A percentile compares a stretch with the other conserved stretches of the same genome.
These are phyloP conservation scores for Aegilops speltoides DNA, from an alignment of 176 grass and related monocot genomes.

Conservation along the genomic window DNA sequence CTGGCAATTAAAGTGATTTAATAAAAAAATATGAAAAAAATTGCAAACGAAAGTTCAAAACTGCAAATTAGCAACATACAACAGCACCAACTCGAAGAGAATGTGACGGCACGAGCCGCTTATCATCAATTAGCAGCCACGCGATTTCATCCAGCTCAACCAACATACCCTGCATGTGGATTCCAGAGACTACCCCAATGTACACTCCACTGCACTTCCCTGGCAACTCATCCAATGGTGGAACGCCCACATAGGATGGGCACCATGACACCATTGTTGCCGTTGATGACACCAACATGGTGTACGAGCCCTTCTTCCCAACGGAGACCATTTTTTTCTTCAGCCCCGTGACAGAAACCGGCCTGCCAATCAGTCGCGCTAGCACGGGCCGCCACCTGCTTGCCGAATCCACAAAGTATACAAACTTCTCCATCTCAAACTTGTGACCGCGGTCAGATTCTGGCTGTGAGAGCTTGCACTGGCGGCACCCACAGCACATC, in stretches of 20 bases:
- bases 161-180: slow-evolving; percentile 59
- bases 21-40: background rate
- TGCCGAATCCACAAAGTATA: slow-evolving; percentile 63
- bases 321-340: slow-evolving; percentile 65
- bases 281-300: slow-evolving; percentile 54
- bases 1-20: background rate
- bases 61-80: slow-evolving; percentile 50
- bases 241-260: slow-evolving; percentile 27
- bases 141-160: slow-evolving; percentile 61
- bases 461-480: slow-evolving; percentile 29
- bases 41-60: slow-evolving; percentile 15
- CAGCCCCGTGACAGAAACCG: slow-evolving; percentile 50
- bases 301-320: slow-evolving; percentile 53
- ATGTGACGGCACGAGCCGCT: slow-evolving; percentile 48
- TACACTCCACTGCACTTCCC: slow-evolving; percentile 42
- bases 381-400: slow-evolving; percentile 55
- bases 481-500: slow-evolving; percentile 58
- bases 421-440: slow-evolving; percentile 60
- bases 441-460: slow-evolving; percentile 30
- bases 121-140: slow-evolving; percentile 75
- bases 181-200: slow-evolving; percentile 61
- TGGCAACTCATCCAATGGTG: background rate
- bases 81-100: slow-evolving; percentile 80
- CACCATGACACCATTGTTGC: slow-evolving; percentile 48
- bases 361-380: slow-evolving; percentile 50